Conservation (phyloP, 805 yeast genomes). For the Teunomyces panamensis region DNA sequence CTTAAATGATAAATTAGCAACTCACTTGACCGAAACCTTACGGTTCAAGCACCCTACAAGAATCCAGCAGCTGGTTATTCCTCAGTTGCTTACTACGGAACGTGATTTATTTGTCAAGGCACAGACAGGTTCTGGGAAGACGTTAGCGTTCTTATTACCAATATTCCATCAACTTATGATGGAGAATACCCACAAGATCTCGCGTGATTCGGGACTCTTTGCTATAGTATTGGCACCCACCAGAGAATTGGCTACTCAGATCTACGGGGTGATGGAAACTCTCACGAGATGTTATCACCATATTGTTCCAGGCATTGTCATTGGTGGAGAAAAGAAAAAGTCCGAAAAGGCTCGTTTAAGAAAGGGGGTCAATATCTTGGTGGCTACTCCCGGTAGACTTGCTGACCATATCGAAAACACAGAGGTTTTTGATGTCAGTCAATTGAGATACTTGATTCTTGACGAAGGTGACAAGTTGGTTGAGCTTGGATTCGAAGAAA, state of each 20-base stretch:
- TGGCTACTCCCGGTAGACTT: constrained; percentile 95
- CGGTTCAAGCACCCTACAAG: constrained; percentile 70
- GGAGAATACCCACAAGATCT: constrained; percentile 37
- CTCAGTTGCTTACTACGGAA: constrained; percentile 45
- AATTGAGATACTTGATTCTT: constrained; percentile 80
- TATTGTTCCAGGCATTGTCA: constrained; percentile 92
- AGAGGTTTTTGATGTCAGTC: constrained; percentile 62
- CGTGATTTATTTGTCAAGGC: constrained; percentile 87
- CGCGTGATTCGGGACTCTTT: constrained; percentile 77
- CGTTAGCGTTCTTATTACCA: constrained; percentile 83
- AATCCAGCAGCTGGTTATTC: constrained; percentile 80
- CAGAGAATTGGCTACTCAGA: constrained; percentile 90
- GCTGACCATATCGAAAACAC: constrained; percentile 95
- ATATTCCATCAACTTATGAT: constrained; percentile 70
- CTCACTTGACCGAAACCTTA: constrained; percentile 56
- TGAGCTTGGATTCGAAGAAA: constrained; percentile 96
- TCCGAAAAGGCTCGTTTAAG: constrained; percentile 93
- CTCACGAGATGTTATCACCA: constrained; percentile 75
- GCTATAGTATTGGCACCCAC: constrained; percentile 92
- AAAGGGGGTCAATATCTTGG: constrained; percentile 93
- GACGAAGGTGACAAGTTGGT: constrained; percentile 97
- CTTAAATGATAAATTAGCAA: constrained; percentile 49
- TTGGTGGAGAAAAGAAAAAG: constrained; percentile 98
- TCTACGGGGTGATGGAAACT: constrained; percentile 73
- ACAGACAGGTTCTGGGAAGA: constrained; percentile 98